Base-by-base conservation (phyloP, 1,139 yeast species). In the Yamadazyma diddensiae region DNA sequence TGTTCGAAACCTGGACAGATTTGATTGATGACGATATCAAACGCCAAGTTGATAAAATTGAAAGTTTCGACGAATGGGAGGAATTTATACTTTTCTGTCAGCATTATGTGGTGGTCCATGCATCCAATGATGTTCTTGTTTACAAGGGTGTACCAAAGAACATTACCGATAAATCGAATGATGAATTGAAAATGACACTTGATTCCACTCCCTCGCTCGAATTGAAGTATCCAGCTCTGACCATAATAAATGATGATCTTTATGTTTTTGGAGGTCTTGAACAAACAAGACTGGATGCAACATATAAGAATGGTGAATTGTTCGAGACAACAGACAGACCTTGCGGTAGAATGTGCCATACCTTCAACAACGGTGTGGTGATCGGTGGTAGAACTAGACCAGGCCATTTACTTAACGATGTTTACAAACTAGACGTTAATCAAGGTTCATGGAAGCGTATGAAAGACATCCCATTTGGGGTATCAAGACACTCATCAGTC, bases 1-100 rank as follows among this genome's bases (percentile, higher is more conserved):
- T 85, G 43, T 66, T 63, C 49, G 73, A 65, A 39, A 78, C 65
- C 58, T 87, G 94, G 85, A 51, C 49, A 19, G 55, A 47, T 27
- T 62, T 62, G 36, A 61, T 79, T 4, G 53, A 67, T 6, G 46
- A 47, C 2, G 63, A 59, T 0, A 52, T 62, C n/a, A 77, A 73
- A 46, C 26, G 41, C 0, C 55, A 58, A 31, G 71, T 85, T 12
- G 66, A 65, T 10, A 35, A 52, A 2, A 68, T 43, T 17, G 94
- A 85, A 52, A 74, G 73, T 6, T 85, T 85, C 55, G 95, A 85
- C 51, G 95, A 85, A 55, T 74, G 85, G 78, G 95, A 85, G 54
- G 95, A 85, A 53, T 84, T 84, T 43, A 70, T 80, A 18, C 53
- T 82, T 12, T 85, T 83, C 49, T 79, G 88, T 42, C 94, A 83